phyloP scores from a whole-genome alignment of 768 basidiomycete species.

The Cyathus striatus region DNA sequence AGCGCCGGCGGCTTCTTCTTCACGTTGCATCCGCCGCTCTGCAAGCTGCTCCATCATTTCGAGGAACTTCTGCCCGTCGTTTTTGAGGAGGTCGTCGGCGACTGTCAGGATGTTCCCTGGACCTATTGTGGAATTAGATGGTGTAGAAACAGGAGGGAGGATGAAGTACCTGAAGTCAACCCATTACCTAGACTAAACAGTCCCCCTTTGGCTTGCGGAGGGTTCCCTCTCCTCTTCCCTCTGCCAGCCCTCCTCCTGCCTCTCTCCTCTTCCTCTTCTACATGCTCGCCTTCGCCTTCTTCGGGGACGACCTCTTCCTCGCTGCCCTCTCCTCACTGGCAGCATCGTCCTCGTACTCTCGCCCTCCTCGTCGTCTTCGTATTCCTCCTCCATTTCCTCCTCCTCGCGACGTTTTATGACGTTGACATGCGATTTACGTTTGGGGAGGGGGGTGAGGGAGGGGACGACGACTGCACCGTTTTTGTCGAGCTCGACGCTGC shows the following conservation, averaged over 20 bases:
- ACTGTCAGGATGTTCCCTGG: constrained; percentile 96
- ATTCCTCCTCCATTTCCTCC: constrained; percentile 67
- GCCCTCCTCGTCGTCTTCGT: constrained; percentile 61
- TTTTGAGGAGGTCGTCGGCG: too few species aligned
- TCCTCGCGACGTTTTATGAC: constrained; percentile 58
- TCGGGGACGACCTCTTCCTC: constrained; percentile 45
- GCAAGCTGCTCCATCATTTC: constrained; percentile 99
- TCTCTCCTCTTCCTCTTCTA: constrained; percentile 28
- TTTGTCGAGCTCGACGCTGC: constrained; percentile 94
- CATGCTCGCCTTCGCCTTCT: constrained; percentile 53
- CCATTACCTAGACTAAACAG: too few species aligned
- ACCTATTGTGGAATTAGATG: constrained; percentile 32
- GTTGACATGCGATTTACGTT: constrained; percentile 25
- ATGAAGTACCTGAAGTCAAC: too few species aligned
- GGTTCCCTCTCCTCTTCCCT: constrained; percentile 12
- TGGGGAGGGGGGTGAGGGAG: constrained; percentile 10
- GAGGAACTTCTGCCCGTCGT: constrained; percentile 97
- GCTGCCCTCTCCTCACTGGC: constrained; percentile 30
- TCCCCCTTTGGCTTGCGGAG: too few species aligned
- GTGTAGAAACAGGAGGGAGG: constrained; percentile 9
- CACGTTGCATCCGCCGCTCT: constrained; percentile 87
- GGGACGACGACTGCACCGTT: constrained; percentile 52
- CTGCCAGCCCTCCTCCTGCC: constrained; percentile 6
- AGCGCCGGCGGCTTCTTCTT: constrained; percentile 53
- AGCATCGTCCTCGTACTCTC: constrained; percentile 36